Base-by-base conservation (phyloP, 345 rosid genomes). In the Psidium friedrichsthalianum region DNA sequence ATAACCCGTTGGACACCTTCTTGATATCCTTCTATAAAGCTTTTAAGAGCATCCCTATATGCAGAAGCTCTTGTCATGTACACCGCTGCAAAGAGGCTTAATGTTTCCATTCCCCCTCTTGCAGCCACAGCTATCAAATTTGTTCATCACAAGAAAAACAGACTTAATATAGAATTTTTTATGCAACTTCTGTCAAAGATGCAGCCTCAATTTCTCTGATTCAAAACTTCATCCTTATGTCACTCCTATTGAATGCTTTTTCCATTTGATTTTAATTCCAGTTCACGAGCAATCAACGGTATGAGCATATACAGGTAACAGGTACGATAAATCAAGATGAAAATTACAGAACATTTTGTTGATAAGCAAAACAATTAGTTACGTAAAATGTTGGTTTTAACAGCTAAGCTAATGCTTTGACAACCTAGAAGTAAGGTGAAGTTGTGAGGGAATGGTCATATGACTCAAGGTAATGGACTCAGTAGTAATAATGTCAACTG, bases 61-160 rank as follows among this genome's bases (percentile, higher is more conserved):
- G 96, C 92, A 85, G 98, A 95, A 83, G 95, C 98, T 87, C 96
- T 92, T 25, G 95, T 96, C 98, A 95, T 93, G 95, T 94, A 96
- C 55, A 97, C 83, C 95, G 92, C 87, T 96, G 99, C 91, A 94
- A 93, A 82, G 98, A 85, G 98, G 98, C 90, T 90, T 84, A 96
- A 85, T 36, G 98, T 94, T 93, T 94, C 98, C 95, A 94, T 94
- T 44, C 98, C 99, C 84, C 99, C 98, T 89, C 93, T 93, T 53
- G 98, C 98, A 90, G 98, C 99, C 85, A 96, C 93, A 83, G 93
- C 99, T 96, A 87, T 87, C 51, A 89, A 69, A 69, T 69, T 69
- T 69, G 47, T 69, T 69, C 47, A 69, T 9, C 1, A 36, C 40
- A 36, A 36, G 47, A 69, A 20, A 36, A 55, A 42, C 47, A 69